Percentiles rank a stretch among this genome's conserved stretches.
phyloP scores from a whole-genome alignment of 805 yeast species.

The Candida mattraensis region DNA sequence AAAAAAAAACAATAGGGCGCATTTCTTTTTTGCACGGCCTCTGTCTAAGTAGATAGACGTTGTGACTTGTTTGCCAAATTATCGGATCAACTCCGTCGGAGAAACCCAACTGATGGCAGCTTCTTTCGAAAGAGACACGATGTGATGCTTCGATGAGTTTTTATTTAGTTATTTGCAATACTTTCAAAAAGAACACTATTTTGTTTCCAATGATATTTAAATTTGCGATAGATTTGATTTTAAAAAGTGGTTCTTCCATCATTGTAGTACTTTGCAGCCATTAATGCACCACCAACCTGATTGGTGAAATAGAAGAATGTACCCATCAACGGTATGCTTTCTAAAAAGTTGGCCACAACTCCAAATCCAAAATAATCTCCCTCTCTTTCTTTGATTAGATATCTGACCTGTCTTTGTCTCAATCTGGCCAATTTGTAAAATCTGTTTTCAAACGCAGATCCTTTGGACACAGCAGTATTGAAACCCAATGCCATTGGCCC shows the following conservation, averaged over 20 bases:
- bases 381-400: slow-evolving; percentile 29
- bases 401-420: slow-evolving; percentile 28
- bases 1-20: no score
- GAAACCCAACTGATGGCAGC: no score
- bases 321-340: slow-evolving; percentile 42
- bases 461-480: slow-evolving; percentile 21
- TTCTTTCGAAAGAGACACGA: no score
- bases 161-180: no score
- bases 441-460: slow-evolving; percentile 20
- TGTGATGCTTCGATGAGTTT: no score
- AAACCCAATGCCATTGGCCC: slow-evolving; percentile 23
- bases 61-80: no score
- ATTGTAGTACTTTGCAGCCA: slow-evolving; percentile 44
- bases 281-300: slow-evolving; percentile 62
- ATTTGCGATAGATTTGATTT: not conserved
- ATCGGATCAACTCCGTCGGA: no score
- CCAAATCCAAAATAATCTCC: slow-evolving; percentile 53
- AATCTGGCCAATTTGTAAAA: slow-evolving; percentile 25
- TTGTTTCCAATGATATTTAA: no score
- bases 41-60: no score
- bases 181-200: no score
- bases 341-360: slow-evolving; percentile 48
- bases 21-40: no score
- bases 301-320: slow-evolving; percentile 58
- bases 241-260: slow-evolving; percentile 19